Evolutionary conservation across 2,329 filamentous ascomycete genomes (phyloP), one percentile per base, ranked within the genome.

Genomic region (Cladobotryum mycophilum): DNA sequence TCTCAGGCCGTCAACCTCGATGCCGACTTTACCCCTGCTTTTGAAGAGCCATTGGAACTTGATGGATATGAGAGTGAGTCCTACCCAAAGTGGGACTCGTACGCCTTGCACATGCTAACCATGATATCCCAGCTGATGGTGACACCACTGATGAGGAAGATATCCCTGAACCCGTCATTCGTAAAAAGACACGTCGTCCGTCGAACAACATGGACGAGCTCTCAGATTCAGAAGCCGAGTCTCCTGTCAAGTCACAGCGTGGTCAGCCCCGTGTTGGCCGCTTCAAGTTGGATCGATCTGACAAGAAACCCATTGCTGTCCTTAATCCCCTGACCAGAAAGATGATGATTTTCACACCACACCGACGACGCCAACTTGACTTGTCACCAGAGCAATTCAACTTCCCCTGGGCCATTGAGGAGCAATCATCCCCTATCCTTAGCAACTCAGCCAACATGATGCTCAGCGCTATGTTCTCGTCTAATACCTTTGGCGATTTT

Each of bases 361-460:
- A 77, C 47, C 70, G 69, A 36, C 68, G 69, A 43, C 70, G 71
- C 47, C 70, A 71, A 44, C 66, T 80, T 14, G 78, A 81, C 53
- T 63, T 80, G 18, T 79, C 77, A 0, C 76, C 78, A 0, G 78
- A 80, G 62, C 73, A 77, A 45, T 79, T 80, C 61, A 73, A 79
- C 50, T 63, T 78, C 49, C 67, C 74, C 15, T 75, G 73, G 61
- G 60, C 71, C n/a, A 61, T 67, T 45, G 62, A 70, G 49, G 60
- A 70, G 36, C 66, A 74, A 48, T 63, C 71, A 4, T 74, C 74
- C 0, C 81, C 84, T 14, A 81, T 87, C 61, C 70, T 86, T 54
- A 81, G 76, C 63, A 84, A 86, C 53, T 80, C 82, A 15, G 82
- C 84, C 50, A 86, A 89, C 53, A 77, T 91, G 56, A 90, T 91